Conservation (phyloP, 306 rosid species). For the Hylodesmum podocarpum region DNA sequence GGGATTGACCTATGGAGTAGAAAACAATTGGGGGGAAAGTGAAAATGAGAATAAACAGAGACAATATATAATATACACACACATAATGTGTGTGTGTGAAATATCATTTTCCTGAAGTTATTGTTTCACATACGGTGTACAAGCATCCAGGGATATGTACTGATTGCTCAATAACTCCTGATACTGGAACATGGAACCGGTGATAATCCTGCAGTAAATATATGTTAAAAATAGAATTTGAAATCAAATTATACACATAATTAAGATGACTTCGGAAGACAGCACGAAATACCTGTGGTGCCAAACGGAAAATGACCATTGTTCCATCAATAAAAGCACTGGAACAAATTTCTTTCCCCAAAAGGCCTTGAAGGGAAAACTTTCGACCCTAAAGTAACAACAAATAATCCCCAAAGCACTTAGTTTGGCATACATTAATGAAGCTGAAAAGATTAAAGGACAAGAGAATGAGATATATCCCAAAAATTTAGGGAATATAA, state of each 20-base stretch:
- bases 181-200: constrained; percentile 87
- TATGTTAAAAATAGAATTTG: constrained; percentile 2
- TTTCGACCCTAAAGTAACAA: constrained; percentile 69
- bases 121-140: constrained; percentile 67
- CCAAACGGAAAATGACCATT: constrained; percentile 92
- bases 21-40: background rate
- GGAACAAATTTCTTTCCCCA: constrained; percentile 69
- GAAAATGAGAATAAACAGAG: constrained; percentile 7
- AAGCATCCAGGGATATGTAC: constrained; percentile 84
- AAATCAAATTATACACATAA: constrained; percentile 4
- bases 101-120: background rate
- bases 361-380: constrained; percentile 89
- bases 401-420: constrained; percentile 5
- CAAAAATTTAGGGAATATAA: background rate
- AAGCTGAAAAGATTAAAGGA: constrained; percentile 11
- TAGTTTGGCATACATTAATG: constrained; percentile 5
- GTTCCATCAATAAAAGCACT: constrained; percentile 73
- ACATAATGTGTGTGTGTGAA: background rate
- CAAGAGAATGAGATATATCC: background rate
- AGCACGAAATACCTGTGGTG: constrained; percentile 78
- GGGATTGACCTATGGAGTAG: constrained; percentile 72
- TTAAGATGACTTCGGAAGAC: constrained; percentile 14
- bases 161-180: constrained; percentile 74
- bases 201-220: constrained; percentile 84
- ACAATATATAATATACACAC: background rate